Evolutionary conservation across 2,329 filamentous ascomycete species (phyloP).

Genomic region (Colletotrichum costaricense): DNA sequence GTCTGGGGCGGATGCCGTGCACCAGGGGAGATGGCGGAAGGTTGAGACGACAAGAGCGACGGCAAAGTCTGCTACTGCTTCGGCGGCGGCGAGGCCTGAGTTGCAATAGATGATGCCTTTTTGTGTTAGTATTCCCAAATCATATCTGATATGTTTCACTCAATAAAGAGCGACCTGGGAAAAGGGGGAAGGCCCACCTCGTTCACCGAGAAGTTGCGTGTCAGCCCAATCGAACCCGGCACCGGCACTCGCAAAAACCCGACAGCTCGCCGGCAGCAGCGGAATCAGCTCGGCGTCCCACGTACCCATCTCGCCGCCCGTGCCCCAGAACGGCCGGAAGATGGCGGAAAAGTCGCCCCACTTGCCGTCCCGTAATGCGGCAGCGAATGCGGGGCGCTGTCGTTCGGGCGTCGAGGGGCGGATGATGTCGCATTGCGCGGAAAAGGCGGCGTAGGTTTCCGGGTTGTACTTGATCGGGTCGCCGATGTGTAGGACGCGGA

Average conservation of each 20-base stretch:
- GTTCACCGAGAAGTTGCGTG: conserved; percentile 68
- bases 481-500: conserved; percentile 79
- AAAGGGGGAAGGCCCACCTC: conserved; percentile 54
- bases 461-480: conserved; percentile 68
- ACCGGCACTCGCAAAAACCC: conserved; percentile 73
- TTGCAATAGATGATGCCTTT: conserved; percentile 78
- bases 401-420: conserved; percentile 63
- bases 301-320: conserved; percentile 73
- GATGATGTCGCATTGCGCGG: conserved; percentile 58
- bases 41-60: conserved; percentile 76
- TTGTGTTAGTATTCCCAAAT: neutral
- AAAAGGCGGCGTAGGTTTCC: conserved; percentile 56
- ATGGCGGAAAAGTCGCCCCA: conserved; percentile 68
- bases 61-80: conserved; percentile 79
- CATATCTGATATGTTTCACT: neutral
- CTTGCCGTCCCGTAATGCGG: conserved; percentile 59
- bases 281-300: conserved; percentile 71
- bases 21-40: conserved; percentile 77
- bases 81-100: conserved; percentile 75
- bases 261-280: conserved; percentile 65
- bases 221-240: conserved; percentile 77
- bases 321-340: conserved; percentile 72
- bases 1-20: conserved; percentile 54
- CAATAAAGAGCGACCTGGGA: neutral
- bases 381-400: conserved; percentile 59